Base-by-base conservation (phyloP, 768 basidiomycete genomes). In the Boletus rufocinnamomeus region DNA sequence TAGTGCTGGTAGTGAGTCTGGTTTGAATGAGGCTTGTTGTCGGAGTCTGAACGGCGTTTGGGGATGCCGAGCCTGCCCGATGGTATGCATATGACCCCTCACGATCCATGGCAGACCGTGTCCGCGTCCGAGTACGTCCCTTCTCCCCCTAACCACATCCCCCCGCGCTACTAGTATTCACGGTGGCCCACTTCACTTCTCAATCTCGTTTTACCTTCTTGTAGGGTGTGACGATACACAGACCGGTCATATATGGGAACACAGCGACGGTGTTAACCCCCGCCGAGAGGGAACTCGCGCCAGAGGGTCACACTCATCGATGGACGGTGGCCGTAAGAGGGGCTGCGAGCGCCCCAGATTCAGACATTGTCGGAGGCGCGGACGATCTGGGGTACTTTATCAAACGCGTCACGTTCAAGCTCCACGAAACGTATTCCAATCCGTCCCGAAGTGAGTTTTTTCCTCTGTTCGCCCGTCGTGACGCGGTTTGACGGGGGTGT, bases 301-400 rank as follows among this genome's bases (percentile, higher is more conserved):
- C 81, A 28, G 80, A 83, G 8, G 91, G 94, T 63, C 94, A 95
- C 66, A 98, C 96, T 3, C 96, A 98, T 72, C 84, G 85, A 60
- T 99, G 97, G 97, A 98, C 95, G 0, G 89, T 99, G 58, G 95
- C 94, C 28, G 84, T 99, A 27, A 86, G 97, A 27, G 91, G 92
- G 44, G 95, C 95, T 0, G 84, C 92, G 1, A 88, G 91, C 35
- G 78, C 83, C 2, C 79, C 85, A 0, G 84, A 86, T 62, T 83
- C 86, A 48, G 88, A 92, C 48, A 79, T 84, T 47, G 91, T 95
- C 23, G 95, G 95, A 23, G 94, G 93, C 16, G 89, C 87, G 54
- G 95, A 98, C 72, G 94, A 98, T 68, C 71, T 95, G 37, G 82
- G 85, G 64, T 91, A 97, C 66, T 93, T 96, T 70, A 87, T 99